Evolutionary conservation across 306 rosid genomes (phyloP).

Genomic region (Cucurbita moschata): DNA sequence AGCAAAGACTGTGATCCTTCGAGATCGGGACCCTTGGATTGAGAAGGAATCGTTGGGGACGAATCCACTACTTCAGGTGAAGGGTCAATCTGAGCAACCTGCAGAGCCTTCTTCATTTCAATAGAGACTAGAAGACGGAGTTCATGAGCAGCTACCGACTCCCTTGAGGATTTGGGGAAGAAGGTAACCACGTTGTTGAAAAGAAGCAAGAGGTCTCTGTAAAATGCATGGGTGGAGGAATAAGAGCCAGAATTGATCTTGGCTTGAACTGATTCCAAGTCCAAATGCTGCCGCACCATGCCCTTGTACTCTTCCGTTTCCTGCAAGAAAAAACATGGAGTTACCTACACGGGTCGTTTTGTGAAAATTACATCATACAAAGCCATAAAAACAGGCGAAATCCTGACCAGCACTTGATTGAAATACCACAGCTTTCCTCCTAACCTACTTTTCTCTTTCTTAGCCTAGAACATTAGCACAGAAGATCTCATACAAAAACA

Average conservation of each 20-base stretch:
- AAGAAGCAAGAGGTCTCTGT: slow-evolving; percentile 50
- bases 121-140: slow-evolving; percentile 24
- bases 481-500: not conserved
- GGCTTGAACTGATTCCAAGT: slow-evolving; percentile 38
- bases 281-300: slow-evolving; percentile 42
- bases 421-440: not conserved
- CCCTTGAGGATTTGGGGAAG: slow-evolving; percentile 40
- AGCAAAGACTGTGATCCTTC: slow-evolving; percentile 37
- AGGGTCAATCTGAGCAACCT: slow-evolving; percentile 11
- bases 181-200: slow-evolving; percentile 39
- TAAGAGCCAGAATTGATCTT: slow-evolving; percentile 39
- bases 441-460: not conserved
- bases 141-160: slow-evolving; percentile 28
- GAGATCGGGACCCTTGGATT: slow-evolving; percentile 14
- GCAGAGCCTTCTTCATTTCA: slow-evolving; percentile 29
- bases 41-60: slow-evolving; percentile 16
- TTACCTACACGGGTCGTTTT: not conserved
- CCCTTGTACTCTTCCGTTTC: slow-evolving; percentile 43
- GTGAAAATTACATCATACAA: not conserved
- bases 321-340: slow-evolving; percentile 13
- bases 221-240: slow-evolving; percentile 26
- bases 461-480: not conserved
- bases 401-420: not conserved
- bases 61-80: slow-evolving; percentile 18
- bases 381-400: not conserved